Evolutionary conservation across 352 stramenopile species (phyloP), one percentile per base, ranked within the genome.

Genomic region (Globisporangium middletonii): DNA sequence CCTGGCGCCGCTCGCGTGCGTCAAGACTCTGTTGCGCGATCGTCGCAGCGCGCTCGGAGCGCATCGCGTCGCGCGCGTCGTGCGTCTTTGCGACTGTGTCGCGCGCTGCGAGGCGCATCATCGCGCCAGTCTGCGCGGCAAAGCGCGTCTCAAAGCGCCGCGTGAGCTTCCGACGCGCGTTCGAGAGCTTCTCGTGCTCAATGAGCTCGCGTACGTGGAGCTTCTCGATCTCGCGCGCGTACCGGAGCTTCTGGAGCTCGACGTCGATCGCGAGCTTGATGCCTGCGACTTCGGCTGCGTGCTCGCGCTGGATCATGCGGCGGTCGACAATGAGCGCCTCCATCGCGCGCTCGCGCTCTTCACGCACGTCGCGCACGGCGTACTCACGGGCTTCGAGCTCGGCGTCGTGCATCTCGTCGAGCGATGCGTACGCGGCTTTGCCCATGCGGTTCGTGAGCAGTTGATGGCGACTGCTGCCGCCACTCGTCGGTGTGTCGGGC

Each of bases 281-380:
- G 1, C 68, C 70, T 1, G 79, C 75, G n/a, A 79, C 55, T 54
- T 84, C 73, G 3, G 70, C 82, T 0, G 73, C 72, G 54, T 81
- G 66, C 38, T 89, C 80, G 9, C 78, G 70, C 58, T 91, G 77
- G 5, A 83, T 50, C 67, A 87, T 86, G 18, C 75, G 71, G 15
- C 72, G 76, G 62, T 92, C 80, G 43, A 90, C 74, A 49, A 89
- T 86, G 19, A 77, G 60, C 23, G 79, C 80, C 45, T 88, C 73
- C 44, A 75, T 79, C 5, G 77, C 80, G 9, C 79, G 71, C 56
- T 89, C 80, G 0, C 71, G 74, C 59, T 87, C 82, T 53, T 85
- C 85, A 9, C 77, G 75, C 3, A 75, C 59, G 53, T 83, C 87
- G 46, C 72, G 77, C 38, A 92, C 86, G 28, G 57, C 53, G 51